A percentile compares a stretch with the other conserved stretches of the same genome.
These are phyloP conservation scores for Neoboletus brunneissimus DNA, from an alignment of 768 basidiomycete genomes.

Conservation along the genomic window DNA sequence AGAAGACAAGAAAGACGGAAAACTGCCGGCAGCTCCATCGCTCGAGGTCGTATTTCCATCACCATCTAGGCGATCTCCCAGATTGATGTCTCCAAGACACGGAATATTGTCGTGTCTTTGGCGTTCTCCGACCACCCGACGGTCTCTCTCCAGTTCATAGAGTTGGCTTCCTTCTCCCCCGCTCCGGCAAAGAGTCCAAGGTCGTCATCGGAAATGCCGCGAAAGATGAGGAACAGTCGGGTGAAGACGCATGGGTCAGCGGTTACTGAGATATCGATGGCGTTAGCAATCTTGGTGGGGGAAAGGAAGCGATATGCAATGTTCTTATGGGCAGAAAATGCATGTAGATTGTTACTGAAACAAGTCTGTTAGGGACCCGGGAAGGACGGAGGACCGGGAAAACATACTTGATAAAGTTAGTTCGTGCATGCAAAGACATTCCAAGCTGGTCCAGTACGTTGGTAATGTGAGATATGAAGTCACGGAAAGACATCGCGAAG, in stretches of 20 bases:
- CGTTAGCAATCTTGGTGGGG: slow-evolving; percentile 74
- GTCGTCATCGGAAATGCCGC: slow-evolving; percentile 80
- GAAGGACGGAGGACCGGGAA: neutral
- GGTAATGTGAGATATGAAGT: slow-evolving; percentile 79
- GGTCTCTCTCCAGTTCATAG: slow-evolving; percentile 75
- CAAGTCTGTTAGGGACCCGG: neutral
- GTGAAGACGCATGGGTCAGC: slow-evolving; percentile 79
- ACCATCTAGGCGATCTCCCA: slow-evolving; percentile 58
- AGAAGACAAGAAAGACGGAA: slow-evolving; percentile 1
- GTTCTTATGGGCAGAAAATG: slow-evolving; percentile 76
- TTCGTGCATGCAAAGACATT: slow-evolving; percentile 78
- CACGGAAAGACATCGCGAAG: slow-evolving; percentile 78
- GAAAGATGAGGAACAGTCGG: slow-evolving; percentile 82
- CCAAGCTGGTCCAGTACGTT: slow-evolving; percentile 83
- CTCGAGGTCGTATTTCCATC: neutral
- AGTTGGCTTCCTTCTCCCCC: slow-evolving; percentile 84
- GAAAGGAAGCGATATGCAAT: slow-evolving; percentile 88
- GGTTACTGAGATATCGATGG: slow-evolving; percentile 85
- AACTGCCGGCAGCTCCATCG: slow-evolving; percentile 19
- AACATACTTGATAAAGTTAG: slow-evolving; percentile 75
- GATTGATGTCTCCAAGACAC: slow-evolving; percentile 76
- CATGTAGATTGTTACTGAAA: slow-evolving; percentile 67
- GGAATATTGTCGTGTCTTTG: slow-evolving; percentile 70
- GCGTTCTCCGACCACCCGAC: slow-evolving; percentile 81
- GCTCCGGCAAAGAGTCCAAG: slow-evolving; percentile 69